Evolutionary conservation across 1,139 yeast genomes (phyloP), one percentile per base, ranked within the genome.

Genomic region (Starmera stellimalicola): DNA sequence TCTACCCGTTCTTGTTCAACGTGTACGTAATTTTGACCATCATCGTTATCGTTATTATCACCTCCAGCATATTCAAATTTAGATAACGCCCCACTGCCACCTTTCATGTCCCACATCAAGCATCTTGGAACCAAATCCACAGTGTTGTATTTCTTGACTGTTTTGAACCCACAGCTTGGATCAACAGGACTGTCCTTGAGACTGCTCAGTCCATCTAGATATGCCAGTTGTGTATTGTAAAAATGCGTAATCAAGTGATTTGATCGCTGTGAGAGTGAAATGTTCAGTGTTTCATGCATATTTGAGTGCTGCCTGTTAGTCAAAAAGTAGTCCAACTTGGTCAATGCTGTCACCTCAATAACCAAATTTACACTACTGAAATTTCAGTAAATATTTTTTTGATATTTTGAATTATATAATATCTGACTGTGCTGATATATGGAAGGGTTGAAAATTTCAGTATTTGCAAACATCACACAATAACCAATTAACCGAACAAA

Each of bases 61-160:
- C 43, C 44, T 18, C 44, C 50, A 33, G 60, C 61, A 42, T 72
- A 75, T 35, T 75, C 80, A 45, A 56, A 68, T 37, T 65, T 67
- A 6, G 72, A 69, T 33, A 78, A 52, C 0, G 81, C 57, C 0
- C 91, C 91, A 47, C 63, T 67, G 0, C 88, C 91, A 31, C 75
- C 73, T 16, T 63, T 59, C 20, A 77, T 69, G 44, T 91, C 97
- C 74, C 88, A 85, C 11, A 87, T 51, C 31, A 87, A 50, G 0
- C 85, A 74, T 35, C 97, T 59, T 1, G 98, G 97, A 11, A 79
- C 67, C 51, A 76, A 85, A 33, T 79, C 79, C n/a, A 69, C 65
- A 1, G 70, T 58, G 2, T 59, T 50, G n/a, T 55, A 45, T 4
- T 47, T 41, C 17, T 54, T 51, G 34, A 63, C 70, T 22, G 62